Base-by-base conservation (phyloP, 192 early-diverging fungal genomes). In the Gamsiella multidivaricata region DNA sequence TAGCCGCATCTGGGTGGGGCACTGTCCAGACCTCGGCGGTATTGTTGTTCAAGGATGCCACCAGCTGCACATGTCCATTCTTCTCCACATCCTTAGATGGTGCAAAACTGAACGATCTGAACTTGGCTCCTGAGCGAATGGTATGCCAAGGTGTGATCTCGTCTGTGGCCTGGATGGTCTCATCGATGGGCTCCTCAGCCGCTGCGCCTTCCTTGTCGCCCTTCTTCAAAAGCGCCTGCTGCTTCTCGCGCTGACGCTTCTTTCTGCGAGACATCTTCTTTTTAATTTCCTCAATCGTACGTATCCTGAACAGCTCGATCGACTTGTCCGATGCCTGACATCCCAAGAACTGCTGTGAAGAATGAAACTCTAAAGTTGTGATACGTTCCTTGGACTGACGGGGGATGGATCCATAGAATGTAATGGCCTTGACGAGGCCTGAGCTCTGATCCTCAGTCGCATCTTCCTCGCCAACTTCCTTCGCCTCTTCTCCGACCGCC, bases 31-130 rank as follows among this genome's bases (percentile, higher is more conserved):
- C 82, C 78, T 97, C 93, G 25, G 97, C 62, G 0, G 83, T 82
- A 75, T 99, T 99, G 82, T 95, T 94, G 73, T 86, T 90, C 59
- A 95, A 86, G 0, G 92, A 84, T 26, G 90, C 85, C 9, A 97
- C 74, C 50, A 98, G 33, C 53, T 87, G 81, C 25, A 85, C 51
- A 29, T 76, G 37, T 36, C 84, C 73, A 20, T 70, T 76, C 51
- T 90, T 86, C 33, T 84, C 70, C 18, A 83, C 62, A 80, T 88
- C 79, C 29, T 79, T 70, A 8, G 56, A 78, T 5, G 88, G 85
- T 10, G 80, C 75, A 55, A 96, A 92, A 65, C 92, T 92, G 64
- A 96, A 91, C 17, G 92, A 94, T 54, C 91, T 83, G 11, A 96
- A 83, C 79, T 95, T 96, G 25, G 91, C 92, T 33, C 82, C 82